These are phyloP conservation scores for Cicer pinnatifidum DNA, from an alignment of 306 rosid genomes.

Conservation along the genomic window DNA sequence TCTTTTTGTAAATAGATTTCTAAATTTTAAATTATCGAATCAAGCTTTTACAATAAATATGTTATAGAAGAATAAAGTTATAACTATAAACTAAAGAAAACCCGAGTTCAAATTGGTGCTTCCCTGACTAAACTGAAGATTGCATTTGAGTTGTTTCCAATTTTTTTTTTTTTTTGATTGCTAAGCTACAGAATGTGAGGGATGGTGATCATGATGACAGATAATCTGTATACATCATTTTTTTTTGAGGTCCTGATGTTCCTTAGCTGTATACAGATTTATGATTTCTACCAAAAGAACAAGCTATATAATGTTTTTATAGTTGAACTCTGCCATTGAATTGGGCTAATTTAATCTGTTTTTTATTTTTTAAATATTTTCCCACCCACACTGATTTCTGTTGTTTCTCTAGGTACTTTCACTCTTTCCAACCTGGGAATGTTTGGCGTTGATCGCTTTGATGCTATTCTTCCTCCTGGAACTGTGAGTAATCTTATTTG, in stretches of 20 bases:
- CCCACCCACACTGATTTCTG: slow-evolving; percentile 11
- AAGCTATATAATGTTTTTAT: slow-evolving; percentile 4
- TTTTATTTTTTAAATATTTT: slow-evolving; percentile 19
- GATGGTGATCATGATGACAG: background rate
- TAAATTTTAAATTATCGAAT: slow-evolving; percentile 5
- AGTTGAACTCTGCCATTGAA: slow-evolving; percentile 25
- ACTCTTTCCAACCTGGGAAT: slow-evolving; percentile 94
- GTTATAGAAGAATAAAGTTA: background rate
- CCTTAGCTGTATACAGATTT: background rate
- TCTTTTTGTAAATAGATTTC: background rate
- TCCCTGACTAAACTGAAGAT: slow-evolving; percentile 11
- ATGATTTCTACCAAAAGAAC: slow-evolving; percentile 18
- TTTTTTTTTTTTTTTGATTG: background rate
- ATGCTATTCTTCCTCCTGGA: slow-evolving; percentile 97
- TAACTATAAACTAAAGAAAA: slow-evolving; percentile 9
- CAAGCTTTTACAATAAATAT: background rate
- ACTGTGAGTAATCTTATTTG: slow-evolving; percentile 60
- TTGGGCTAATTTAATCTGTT: slow-evolving; percentile 4
- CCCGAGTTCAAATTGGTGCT: background rate
- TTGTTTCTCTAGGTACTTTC: slow-evolving; percentile 72
- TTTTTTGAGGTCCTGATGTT: background rate
- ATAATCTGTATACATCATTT: background rate
- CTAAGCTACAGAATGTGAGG: background rate
- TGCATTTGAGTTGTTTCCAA: background rate
- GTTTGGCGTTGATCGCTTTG: slow-evolving; percentile 98